These are phyloP conservation scores for Cymodocea nodosa DNA, from an alignment of 116 monocot genomes.

Conservation along the genomic window DNA sequence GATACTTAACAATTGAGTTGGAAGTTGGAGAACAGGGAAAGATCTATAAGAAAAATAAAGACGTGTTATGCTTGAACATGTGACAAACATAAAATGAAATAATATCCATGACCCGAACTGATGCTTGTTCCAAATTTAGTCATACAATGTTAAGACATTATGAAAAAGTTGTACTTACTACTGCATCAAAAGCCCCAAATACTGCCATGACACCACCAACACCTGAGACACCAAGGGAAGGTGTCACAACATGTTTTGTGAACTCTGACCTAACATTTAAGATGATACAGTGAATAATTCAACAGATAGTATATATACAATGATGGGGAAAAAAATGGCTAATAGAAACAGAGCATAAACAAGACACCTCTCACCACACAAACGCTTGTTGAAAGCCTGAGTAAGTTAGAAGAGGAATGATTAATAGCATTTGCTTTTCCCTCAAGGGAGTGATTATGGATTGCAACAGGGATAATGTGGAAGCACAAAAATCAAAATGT, in stretches of 20 bases:
- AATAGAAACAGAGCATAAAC: background rate
- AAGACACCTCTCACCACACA: constrained; percentile 12
- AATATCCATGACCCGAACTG: background rate
- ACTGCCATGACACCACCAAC: constrained; percentile 95
- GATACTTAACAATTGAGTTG: too few relatives aligned
- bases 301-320: background rate
- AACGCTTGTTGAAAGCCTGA: constrained; percentile 27
- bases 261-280: constrained; percentile 63
- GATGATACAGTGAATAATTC: background rate
- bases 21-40: too few relatives aligned
- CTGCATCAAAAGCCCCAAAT: constrained; percentile 64
- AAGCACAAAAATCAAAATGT: constrained; percentile 13
- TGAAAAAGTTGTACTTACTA: constrained; percentile 32
- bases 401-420: constrained; percentile 74
- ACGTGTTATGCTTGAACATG: background rate
- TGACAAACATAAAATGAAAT: background rate
- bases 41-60: background rate
- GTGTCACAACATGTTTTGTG: constrained; percentile 69
- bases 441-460: constrained; percentile 45
- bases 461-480: constrained; percentile 26
- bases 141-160: background rate
- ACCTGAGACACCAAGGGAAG: constrained; percentile 77
- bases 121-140: background rate
- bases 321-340: background rate
- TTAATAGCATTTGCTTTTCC: constrained; percentile 50